phyloP scores from a whole-genome alignment of 805 yeast species.

The Starmerella khaoyaiensis region DNA sequence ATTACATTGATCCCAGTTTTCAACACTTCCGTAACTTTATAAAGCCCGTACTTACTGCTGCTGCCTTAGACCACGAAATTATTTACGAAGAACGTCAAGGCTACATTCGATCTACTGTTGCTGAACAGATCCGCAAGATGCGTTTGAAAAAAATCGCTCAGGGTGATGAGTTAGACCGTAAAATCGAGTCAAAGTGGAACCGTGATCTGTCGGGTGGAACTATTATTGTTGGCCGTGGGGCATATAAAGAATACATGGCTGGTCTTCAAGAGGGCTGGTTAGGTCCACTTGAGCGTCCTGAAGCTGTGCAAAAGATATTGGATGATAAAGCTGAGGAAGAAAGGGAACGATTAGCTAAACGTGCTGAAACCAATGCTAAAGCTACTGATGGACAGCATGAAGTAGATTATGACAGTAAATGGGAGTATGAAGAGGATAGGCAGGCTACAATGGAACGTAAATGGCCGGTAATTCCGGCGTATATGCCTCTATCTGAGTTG shows the following conservation, averaged over 20 bases:
- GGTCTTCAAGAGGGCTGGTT: constrained; percentile 92
- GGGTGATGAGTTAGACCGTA: constrained; percentile 14
- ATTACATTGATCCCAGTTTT: constrained; percentile 61
- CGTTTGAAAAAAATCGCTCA: constrained; percentile 34
- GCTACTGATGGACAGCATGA: constrained; percentile 16
- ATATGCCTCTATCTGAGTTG: constrained; percentile 38
- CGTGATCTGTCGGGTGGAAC: constrained; percentile 60
- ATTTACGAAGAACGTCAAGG: constrained; percentile 79
- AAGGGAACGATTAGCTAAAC: constrained; percentile 9
- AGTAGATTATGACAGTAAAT: constrained; percentile 14
- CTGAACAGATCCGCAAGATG: constrained; percentile 62
- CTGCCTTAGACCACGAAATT: constrained; percentile 67
- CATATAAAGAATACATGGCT: constrained; percentile 77
- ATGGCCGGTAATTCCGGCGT: constrained; percentile 18
- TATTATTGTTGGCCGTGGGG: constrained; percentile 87
- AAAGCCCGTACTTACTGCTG: constrained; percentile 74
- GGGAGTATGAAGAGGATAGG: constrained; percentile 14
- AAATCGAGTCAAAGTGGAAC: constrained; percentile 28
- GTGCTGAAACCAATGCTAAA: constrained; percentile 14
- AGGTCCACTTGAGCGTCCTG: constrained; percentile 66
- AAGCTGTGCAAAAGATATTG: constrained; percentile 20
- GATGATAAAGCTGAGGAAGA: constrained; percentile 14
- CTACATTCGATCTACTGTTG: constrained; percentile 66
- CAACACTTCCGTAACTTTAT: constrained; percentile 62
- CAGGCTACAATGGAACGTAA: constrained; percentile 12